These are phyloP conservation scores for Daucus carota DNA, from an alignment of 129 eudicot genomes.

Conservation along the genomic window DNA sequence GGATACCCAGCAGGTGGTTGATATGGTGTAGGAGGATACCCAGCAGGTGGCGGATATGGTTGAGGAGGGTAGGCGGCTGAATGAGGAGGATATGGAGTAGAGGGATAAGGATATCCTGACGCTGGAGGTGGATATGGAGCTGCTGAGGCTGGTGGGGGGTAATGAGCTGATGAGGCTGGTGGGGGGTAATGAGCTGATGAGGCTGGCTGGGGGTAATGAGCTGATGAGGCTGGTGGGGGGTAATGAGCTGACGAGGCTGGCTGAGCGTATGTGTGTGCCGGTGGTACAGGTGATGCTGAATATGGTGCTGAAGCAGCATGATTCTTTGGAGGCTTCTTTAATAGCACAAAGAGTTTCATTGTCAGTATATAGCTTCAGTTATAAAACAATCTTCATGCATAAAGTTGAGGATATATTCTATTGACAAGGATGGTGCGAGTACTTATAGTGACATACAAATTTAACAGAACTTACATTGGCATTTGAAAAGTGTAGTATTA, in stretches of 20 bases:
- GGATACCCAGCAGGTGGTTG: background rate
- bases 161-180: conserved; percentile 22
- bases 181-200: conserved; percentile 31
- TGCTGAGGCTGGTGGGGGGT: conserved; percentile 30
- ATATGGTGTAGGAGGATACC: conserved; percentile 16
- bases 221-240: conserved; percentile 19
- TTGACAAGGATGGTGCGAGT: background rate
- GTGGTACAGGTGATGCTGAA: conserved; percentile 12
- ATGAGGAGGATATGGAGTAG: conserved; percentile 36
- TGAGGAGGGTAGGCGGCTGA: conserved; percentile 39
- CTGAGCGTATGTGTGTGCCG: background rate
- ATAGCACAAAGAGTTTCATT: conserved; percentile 6
- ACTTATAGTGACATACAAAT: background rate
- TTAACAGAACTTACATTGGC: conserved; percentile 49
- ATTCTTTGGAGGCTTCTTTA: conserved; percentile 55
- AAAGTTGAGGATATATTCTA: background rate
- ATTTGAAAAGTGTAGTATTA: conserved; percentile 63
- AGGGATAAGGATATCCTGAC: conserved; percentile 38
- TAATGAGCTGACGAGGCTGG: background rate
- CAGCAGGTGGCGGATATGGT: conserved; percentile 39
- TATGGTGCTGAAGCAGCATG: conserved; percentile 43
- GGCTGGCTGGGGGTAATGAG: conserved; percentile 33
- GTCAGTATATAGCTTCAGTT: background rate
- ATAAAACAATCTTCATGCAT: background rate
- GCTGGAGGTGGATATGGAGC: conserved; percentile 30